Evolutionary conservation across 805 yeast species (phyloP).

Genomic region (Candida boleticola): DNA sequence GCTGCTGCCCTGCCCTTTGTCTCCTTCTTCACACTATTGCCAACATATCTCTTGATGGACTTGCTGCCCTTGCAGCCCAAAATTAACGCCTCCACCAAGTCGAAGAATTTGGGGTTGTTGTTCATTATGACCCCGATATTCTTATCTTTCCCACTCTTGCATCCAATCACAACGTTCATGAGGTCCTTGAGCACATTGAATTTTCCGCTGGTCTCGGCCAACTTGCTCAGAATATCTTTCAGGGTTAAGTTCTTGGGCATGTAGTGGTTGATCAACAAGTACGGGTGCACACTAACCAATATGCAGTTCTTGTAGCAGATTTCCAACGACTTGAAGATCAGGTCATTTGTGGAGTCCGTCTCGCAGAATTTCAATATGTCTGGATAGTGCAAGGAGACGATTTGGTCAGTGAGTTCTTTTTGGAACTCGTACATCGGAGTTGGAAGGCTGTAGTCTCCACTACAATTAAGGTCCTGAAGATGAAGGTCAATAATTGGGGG

Average conservation of each 20-base stretch:
- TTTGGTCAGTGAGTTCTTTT: conserved; percentile 85
- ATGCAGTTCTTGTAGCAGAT: conserved; percentile 75
- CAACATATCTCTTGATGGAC: conserved; percentile 57
- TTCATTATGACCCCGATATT: conserved; percentile 70
- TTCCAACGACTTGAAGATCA: conserved; percentile 71
- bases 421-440: conserved; percentile 86
- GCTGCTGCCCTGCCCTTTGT: conserved; percentile 17
- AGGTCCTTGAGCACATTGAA: conserved; percentile 69
- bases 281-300: conserved; percentile 86
- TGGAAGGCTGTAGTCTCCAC: conserved; percentile 72
- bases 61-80: conserved; percentile 51
- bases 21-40: conserved; percentile 56
- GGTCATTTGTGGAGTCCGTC: conserved; percentile 45
- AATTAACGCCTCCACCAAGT: conserved; percentile 68
- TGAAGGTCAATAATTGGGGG: conserved; percentile 66
- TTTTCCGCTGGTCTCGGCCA: conserved; percentile 82
- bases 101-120: conserved; percentile 62
- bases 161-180: conserved; percentile 49
- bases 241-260: conserved; percentile 76
- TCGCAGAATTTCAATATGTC: conserved; percentile 88
- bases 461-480: conserved; percentile 43
- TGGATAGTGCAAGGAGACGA: conserved; percentile 85
- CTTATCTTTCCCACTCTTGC: conserved; percentile 31
- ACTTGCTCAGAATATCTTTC: conserved; percentile 66
- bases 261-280: conserved; percentile 75